A percentile compares a stretch with the other conserved stretches of the same genome.
phyloP scores from a whole-genome alignment of 306 rosid species.

The Lithocarpus polystachyus region DNA sequence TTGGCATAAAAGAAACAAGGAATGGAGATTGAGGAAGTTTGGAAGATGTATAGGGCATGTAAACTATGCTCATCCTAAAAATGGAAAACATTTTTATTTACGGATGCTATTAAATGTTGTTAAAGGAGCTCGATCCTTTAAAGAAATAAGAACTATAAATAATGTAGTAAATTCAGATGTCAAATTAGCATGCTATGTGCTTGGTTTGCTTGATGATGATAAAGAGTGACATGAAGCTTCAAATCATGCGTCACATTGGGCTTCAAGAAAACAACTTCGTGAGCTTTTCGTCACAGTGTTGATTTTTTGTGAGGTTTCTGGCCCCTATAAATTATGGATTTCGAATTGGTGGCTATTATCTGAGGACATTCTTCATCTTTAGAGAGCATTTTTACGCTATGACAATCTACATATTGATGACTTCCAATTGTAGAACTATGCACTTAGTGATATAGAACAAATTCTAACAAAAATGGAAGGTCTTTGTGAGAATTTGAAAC shows the following conservation, averaged over 20 bases:
- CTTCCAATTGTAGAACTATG: background rate
- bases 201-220: background rate
- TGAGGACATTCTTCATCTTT: too few relatives aligned
- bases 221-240: background rate
- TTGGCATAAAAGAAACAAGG: too few relatives aligned
- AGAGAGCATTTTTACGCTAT: background rate
- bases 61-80: too few relatives aligned
- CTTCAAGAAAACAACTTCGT: background rate
- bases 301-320: too few relatives aligned
- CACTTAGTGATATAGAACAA: background rate
- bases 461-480: background rate
- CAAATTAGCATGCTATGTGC: accelerated
- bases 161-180: background rate
- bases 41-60: too few relatives aligned
- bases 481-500: background rate
- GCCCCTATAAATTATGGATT: too few relatives aligned
- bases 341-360: too few relatives aligned
- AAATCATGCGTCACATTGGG: background rate
- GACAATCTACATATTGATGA: background rate
- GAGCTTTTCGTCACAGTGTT: background rate
- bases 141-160: background rate
- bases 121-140: background rate
- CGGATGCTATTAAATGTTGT: background rate
- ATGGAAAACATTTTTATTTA: background rate
- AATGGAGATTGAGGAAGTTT: too few relatives aligned